Evolutionary conservation across 208 protist genomes (phyloP), one percentile per base, ranked within the genome.

Genomic region (Leishmania major): DNA sequence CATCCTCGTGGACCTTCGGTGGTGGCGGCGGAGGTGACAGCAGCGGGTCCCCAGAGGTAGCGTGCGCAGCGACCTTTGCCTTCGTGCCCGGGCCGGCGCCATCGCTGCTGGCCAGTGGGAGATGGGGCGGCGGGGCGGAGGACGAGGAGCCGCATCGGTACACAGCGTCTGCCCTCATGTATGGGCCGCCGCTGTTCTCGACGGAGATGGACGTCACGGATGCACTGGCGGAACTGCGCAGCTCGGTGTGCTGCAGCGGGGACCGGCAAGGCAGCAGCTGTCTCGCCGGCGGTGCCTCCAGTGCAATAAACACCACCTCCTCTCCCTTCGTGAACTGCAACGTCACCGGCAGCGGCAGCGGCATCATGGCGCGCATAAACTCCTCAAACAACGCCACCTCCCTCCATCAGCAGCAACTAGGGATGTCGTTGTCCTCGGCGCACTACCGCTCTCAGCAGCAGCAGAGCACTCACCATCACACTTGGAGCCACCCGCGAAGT

Each of bases 141-240:
- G 82, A 51, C 3, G 82, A 79, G 51, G 82, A 86, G 40, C 11
- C 66, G 11, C 70, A 82, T 43, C 49, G 62, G 2, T 75, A 66
- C 59, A 25, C 73, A 1, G 28, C 37, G 5, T 62, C 82, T 22
- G 37, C 74, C 0, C 47, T 73, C 40, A 47, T 86, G 40, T 86
- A 86, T 37, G 82, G 82, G 1, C 82, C 82, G 3, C 82, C 82
- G 43, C 67, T 86, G 22, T 86, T 86, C 47, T 73, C 82, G 0
- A 86, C 82, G 31, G 78, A 86, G 78, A 86, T 86, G 82, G 82
- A 86, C 66, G 82, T 86, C 37, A 82, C 82, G 40, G 82, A 82
- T n/a, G 82, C 82, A 17, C 55, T 86, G 66, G 82, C 82, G 22
- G 82, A 86, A 78, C 78, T 86, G 82, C 82, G 82, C 55, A 57